phyloP scores from a whole-genome alignment of 2,329 filamentous ascomycete species.

The Cladosporium cucumerinum region DNA sequence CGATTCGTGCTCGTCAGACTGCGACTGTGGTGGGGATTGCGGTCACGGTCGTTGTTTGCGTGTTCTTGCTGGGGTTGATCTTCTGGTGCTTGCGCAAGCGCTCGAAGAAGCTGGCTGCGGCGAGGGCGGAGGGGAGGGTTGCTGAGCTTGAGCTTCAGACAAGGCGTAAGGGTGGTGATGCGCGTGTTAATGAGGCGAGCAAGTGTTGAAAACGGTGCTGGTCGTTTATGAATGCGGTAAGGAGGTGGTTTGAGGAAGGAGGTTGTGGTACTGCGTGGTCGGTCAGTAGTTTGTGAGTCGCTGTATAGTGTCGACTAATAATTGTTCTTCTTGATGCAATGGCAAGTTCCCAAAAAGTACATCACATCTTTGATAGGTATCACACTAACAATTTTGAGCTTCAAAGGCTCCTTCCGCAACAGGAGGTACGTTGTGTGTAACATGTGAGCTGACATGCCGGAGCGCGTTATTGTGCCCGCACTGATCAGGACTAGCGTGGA shows the following conservation, averaged over 20 bases:
- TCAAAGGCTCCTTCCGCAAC: neutral
- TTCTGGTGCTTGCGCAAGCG: neutral
- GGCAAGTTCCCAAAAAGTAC: neutral
- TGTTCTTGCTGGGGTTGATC: neutral
- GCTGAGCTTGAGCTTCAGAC: neutral
- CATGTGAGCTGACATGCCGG: neutral
- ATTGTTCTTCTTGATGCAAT: neutral
- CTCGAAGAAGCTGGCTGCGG: neutral
- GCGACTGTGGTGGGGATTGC: neutral
- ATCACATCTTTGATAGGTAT: neutral
- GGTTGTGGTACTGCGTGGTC: neutral
- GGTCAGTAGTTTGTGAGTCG: neutral
- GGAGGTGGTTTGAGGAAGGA: neutral
- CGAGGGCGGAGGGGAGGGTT: neutral
- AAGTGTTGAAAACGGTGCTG: neutral
- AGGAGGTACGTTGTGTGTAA: neutral
- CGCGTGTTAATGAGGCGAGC: neutral
- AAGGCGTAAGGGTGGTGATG: neutral
- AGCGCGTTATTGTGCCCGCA: neutral
- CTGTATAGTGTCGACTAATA: neutral
- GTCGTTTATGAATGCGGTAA: neutral
- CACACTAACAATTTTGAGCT: neutral
- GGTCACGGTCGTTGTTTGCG: neutral
- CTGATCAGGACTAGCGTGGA: neutral
- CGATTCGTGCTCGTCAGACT: neutral